Conservation (phyloP, 2,329 filamentous ascomycete species). For the Nemania serpens region DNA sequence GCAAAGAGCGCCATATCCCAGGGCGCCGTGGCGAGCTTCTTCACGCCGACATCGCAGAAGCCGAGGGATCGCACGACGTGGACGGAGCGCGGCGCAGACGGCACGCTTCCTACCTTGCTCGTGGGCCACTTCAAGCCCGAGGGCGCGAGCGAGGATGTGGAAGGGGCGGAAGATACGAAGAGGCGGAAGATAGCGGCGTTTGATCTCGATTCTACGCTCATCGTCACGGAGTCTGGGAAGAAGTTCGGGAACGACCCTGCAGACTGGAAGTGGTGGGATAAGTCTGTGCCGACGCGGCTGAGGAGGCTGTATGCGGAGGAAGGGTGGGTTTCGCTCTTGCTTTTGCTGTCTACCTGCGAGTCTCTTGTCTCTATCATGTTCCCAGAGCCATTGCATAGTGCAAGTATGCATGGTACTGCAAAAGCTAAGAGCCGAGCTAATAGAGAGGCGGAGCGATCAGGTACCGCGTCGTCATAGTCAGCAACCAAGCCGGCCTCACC, state of each 20-base stretch:
- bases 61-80: conserved; percentile 76
- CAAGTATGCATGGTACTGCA: not conserved
- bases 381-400: not conserved
- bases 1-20: conserved; percentile 58
- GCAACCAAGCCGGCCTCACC: conserved; percentile 85
- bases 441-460: conserved; percentile 45
- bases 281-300: conserved; percentile 68
- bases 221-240: conserved; percentile 79
- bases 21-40: conserved; percentile 79
- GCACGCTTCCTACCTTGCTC: conserved; percentile 65
- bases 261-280: conserved; percentile 97
- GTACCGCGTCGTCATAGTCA: conserved; percentile 78
- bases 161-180: conserved; percentile 15
- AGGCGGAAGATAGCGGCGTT: conserved; percentile 71
- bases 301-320: conserved; percentile 68
- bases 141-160: conserved; percentile 27
- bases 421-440: conserved; percentile 4
- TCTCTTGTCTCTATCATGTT: too few relatives aligned
- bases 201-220: conserved; percentile 85
- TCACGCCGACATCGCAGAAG: conserved; percentile 85
- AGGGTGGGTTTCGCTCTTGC: conserved; percentile 53
- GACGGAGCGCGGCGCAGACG: conserved; percentile 63
- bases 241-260: conserved; percentile 70
- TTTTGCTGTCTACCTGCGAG: too few relatives aligned
- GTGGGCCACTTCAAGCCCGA: conserved; percentile 71